Evolutionary conservation across 2,329 filamentous ascomycete genomes (phyloP).

Genomic region (Sordariomycetes sp.): DNA sequence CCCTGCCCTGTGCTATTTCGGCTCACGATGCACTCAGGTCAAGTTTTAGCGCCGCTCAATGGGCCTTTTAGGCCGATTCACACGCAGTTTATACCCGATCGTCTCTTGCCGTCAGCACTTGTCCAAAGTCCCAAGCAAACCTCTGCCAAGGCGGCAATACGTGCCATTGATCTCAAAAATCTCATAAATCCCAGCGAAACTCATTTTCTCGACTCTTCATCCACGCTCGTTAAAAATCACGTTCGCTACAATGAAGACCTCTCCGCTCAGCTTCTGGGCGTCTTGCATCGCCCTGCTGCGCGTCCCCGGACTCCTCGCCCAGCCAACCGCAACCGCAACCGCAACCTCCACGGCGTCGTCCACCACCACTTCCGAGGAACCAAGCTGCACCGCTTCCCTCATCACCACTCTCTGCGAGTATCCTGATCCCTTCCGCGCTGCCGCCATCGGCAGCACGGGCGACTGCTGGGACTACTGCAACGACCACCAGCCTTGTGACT

Average conservation of each 20-base stretch:
- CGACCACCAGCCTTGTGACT: conserved; percentile 17
- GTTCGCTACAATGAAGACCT: conserved; percentile 11
- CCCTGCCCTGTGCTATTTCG: too few species aligned
- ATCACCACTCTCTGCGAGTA: conserved; percentile 17
- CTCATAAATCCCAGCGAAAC: too few species aligned
- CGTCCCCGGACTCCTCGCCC: conserved; percentile 9
- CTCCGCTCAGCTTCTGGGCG: conserved; percentile 10
- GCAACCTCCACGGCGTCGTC: conserved; percentile 6
- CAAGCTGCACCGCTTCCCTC: conserved; percentile 16
- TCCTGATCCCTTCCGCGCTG: conserved; percentile 11
- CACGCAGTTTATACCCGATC: too few species aligned
- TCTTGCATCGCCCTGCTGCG: conserved; percentile 10
- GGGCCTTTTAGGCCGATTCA: too few species aligned
- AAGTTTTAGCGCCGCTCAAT: too few species aligned
- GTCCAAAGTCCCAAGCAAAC: too few species aligned
- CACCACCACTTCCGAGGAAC: conserved; percentile 10
- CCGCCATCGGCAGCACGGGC: conserved; percentile 11
- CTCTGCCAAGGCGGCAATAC: too few species aligned
- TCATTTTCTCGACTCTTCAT: background rate
- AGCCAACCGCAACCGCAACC: conserved; percentile 6
- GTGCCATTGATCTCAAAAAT: too few species aligned
- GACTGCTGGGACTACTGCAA: conserved; percentile 19
- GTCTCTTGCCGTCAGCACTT: too few species aligned
- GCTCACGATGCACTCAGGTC: too few species aligned
- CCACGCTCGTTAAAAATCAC: conserved; percentile 2